Percentiles rank a stretch among this genome's conserved stretches.
Conservation (phyloP, 805 yeast species). For the Candida rishiriensis region DNA sequence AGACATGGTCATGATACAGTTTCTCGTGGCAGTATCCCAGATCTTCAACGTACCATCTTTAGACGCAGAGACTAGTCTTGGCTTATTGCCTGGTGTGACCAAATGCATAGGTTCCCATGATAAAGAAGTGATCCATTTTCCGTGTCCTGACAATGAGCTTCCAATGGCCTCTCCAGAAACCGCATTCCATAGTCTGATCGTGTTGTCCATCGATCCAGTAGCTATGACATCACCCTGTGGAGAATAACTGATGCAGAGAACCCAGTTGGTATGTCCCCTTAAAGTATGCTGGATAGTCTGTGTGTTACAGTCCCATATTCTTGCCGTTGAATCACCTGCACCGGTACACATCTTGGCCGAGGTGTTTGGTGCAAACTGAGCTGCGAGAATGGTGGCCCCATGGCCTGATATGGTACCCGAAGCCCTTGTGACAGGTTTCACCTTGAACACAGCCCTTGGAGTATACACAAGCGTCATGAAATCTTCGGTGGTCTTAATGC, state of each 20-base stretch:
- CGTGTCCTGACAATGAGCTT: conserved; percentile 71
- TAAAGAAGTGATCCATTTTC: conserved; percentile 84
- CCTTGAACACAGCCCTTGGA: conserved; percentile 93
- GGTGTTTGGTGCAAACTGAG: conserved; percentile 89
- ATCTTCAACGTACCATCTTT: conserved; percentile 86
- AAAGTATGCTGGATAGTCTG: conserved; percentile 84
- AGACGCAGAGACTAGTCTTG: conserved; percentile 79
- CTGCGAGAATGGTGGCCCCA: conserved; percentile 87
- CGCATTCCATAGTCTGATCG: conserved; percentile 84
- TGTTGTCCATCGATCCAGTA: conserved; percentile 93
- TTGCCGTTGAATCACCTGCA: conserved; percentile 92
- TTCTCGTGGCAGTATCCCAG: conserved; percentile 80
- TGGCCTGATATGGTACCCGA: conserved; percentile 94
- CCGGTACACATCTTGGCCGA: conserved; percentile 88
- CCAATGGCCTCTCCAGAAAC: conserved; percentile 71
- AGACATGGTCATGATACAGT: conserved; percentile 63
- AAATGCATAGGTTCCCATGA: conserved; percentile 94
- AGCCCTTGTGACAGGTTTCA: conserved; percentile 83
- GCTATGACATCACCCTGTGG: conserved; percentile 91
- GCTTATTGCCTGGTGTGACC: conserved; percentile 57
- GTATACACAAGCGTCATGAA: conserved; percentile 85
- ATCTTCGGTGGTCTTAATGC: conserved; percentile 87
- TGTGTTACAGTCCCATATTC: conserved; percentile 96
- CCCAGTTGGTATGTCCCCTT: conserved; percentile 90
- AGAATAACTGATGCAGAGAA: conserved; percentile 83